These are phyloP conservation scores for Gyrodon lividus DNA, from an alignment of 768 basidiomycete species.

Conservation along the genomic window DNA sequence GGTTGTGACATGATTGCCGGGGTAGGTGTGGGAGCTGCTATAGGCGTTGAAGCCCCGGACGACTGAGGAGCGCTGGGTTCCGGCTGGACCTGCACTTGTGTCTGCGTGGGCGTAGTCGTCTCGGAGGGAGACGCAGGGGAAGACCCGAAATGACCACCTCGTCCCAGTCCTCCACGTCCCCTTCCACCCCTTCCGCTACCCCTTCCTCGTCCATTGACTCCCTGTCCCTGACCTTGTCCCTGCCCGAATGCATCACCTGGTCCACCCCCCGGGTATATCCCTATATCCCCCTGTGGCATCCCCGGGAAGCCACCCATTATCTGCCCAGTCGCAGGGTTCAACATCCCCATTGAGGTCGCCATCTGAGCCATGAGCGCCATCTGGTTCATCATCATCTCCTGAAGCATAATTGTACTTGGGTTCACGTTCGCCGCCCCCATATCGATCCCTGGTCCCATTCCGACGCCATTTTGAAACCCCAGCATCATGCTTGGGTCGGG, in stretches of 20 bases:
- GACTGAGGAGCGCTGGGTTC: conserved; percentile 15
- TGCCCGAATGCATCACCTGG: conserved; percentile 22
- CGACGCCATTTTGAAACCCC: conserved; percentile 44
- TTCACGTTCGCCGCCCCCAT: conserved; percentile 51
- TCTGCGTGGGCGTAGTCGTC: conserved; percentile 16
- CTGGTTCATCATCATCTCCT: conserved; percentile 90
- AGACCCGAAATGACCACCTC: conserved; percentile 40
- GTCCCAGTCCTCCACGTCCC: conserved; percentile 38
- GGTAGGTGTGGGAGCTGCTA: conserved; percentile 26
- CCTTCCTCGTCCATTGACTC: conserved; percentile 41
- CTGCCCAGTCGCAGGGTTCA: conserved; percentile 58
- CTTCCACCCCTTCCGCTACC: conserved; percentile 49
- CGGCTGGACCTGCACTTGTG: conserved; percentile 19
- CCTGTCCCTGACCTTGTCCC: conserved; percentile 15
- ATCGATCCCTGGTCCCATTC: conserved; percentile 32
- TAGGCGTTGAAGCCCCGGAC: conserved; percentile 12
- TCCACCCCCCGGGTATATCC: conserved; percentile 41
- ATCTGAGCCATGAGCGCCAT: conserved; percentile 95
- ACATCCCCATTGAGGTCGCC: conserved; percentile 79
- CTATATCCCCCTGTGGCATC: conserved; percentile 53
- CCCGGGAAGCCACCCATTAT: conserved; percentile 60
- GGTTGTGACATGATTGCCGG: conserved; percentile 24
- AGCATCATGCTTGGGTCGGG: conserved; percentile 45
- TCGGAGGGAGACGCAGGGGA: conserved; percentile 24
- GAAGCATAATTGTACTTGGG: conserved; percentile 68